These are phyloP conservation scores for Alternaria rosae DNA, from an alignment of 2,329 filamentous ascomycete species.

Conservation along the genomic window DNA sequence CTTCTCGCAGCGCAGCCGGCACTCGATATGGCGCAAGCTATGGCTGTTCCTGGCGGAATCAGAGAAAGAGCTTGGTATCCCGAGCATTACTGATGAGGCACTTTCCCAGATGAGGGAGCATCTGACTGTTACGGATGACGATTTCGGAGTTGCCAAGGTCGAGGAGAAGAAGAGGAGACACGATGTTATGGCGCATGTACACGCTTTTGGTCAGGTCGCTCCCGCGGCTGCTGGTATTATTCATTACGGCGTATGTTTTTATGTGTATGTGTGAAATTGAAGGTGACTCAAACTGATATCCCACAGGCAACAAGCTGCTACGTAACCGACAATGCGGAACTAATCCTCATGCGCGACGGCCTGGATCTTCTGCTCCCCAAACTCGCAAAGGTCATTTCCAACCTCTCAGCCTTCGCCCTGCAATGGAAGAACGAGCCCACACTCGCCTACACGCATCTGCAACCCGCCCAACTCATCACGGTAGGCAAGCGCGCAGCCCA, in stretches of 20 bases:
- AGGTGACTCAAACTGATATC: slow-evolving; percentile 66
- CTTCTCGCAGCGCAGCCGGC: slow-evolving; percentile 78
- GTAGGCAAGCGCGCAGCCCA: slow-evolving; percentile 74
- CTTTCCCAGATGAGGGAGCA: slow-evolving; percentile 57
- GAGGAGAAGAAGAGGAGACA: slow-evolving; percentile 67
- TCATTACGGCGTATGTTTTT: slow-evolving; percentile 68
- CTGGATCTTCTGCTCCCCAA: slow-evolving; percentile 80
- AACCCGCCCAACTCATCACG: slow-evolving; percentile 69
- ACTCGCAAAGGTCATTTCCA: slow-evolving; percentile 78
- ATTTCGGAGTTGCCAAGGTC: slow-evolving; percentile 56
- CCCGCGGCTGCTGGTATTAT: slow-evolving; percentile 84
- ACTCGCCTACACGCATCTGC: slow-evolving; percentile 78
- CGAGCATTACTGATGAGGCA: slow-evolving; percentile 70
- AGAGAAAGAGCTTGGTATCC: slow-evolving; percentile 80
- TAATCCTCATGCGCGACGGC: slow-evolving; percentile 75
- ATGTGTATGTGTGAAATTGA: rapidly evolving
- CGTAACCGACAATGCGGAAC: slow-evolving; percentile 39
- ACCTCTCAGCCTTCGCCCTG: slow-evolving; percentile 75
- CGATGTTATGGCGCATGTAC: slow-evolving; percentile 72
- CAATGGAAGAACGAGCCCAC: slow-evolving; percentile 76
- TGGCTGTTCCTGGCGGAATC: slow-evolving; percentile 86
- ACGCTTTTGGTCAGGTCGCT: slow-evolving; percentile 75
- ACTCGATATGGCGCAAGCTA: slow-evolving; percentile 81
- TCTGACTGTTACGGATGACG: slow-evolving; percentile 55
- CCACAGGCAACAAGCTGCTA: slow-evolving; percentile 51